Evolutionary conservation across 179 eudicot genomes (phyloP).

Genomic region (Drosera spatulata): DNA sequence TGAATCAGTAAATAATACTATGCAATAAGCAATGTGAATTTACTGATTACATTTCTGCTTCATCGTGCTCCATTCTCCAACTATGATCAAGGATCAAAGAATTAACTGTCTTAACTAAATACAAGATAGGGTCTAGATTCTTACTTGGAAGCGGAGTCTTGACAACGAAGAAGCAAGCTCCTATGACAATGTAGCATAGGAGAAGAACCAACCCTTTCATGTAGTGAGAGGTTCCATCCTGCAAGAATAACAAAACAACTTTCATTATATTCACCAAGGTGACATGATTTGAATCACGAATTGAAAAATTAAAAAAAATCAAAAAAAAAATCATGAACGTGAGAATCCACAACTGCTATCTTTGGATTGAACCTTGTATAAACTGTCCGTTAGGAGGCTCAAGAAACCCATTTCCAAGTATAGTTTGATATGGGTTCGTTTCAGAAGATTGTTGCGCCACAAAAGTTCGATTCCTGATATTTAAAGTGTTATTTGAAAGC

Average conservation of each 20-base stretch:
- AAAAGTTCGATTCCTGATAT: too few relatives aligned
- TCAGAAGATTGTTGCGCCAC: too few relatives aligned
- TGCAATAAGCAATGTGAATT: not conserved
- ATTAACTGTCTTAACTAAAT: too few relatives aligned
- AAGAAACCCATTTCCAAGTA: too few relatives aligned
- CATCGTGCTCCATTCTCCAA: not conserved
- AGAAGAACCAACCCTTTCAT: constrained; percentile 76
- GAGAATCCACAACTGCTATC: too few relatives aligned
- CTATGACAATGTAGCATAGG: constrained; percentile 63
- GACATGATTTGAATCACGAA: not conserved
- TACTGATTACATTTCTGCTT: not conserved
- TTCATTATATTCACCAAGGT: not conserved
- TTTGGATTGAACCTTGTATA: too few relatives aligned
- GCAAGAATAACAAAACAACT: constrained; percentile 2
- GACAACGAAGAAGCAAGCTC: constrained; percentile 51
- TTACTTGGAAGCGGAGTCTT: constrained; percentile 26
- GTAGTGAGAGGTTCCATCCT: constrained; percentile 95
- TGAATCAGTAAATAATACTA: not conserved
- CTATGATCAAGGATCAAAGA: not conserved
- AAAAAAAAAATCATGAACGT: too few relatives aligned
- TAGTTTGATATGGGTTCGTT: too few relatives aligned
- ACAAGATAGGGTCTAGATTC: not conserved
- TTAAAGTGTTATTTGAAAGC: too few relatives aligned
- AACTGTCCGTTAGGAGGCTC: too few relatives aligned
- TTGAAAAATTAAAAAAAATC: not conserved